Base-by-base conservation (phyloP, 139 green algal species). In the Micractinium sp. region DNA sequence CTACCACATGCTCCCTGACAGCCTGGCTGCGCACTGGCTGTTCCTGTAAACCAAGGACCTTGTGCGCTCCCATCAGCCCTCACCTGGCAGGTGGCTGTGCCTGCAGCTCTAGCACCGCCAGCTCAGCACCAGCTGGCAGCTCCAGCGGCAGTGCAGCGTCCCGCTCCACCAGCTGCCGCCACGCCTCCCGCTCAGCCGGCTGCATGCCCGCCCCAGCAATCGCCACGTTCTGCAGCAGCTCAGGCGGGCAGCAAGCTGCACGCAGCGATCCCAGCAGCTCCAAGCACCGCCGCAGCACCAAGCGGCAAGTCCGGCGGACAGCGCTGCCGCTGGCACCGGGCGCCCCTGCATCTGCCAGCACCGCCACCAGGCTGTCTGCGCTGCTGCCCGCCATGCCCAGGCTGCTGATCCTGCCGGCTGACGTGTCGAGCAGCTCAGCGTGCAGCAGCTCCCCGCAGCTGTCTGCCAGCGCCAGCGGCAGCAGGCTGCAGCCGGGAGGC, bases 371-470 rank as follows among this genome's bases (percentile, higher is more conserved):
- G 82, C 36, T 79, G 63, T 63, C 82, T n/a, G 66, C 23, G 71
- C 71, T 63, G 71, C 22, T 60, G 85, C n/a, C 81, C 16, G n/a
- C 53, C n/a, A 41, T 16, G 53, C 60, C 81, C 33, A 73, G 9
- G 15, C 41, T 53, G 36, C 16, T n/a, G 3, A 82, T 31, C 7
- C 39, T 18, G 41, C 4, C n/a, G 4, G 69, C 69, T 53, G 73
- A 60, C 1, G 13, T 36, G 29, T 85, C 35, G 19, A 85, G 35
- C 23, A 89, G 18, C 60, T 89, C 86, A 13, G 56, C 76, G 63
- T 89, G 86, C 74, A 85, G 33, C 36, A 89, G 76, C 86, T 89
- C 86, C 1, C 86, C 86, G 36, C 86, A 89, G 60, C 76, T 89
- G 86, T 89, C 86, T 36, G 86, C 36, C 15, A 73, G 77, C 3